Percentiles rank a stretch among this genome's conserved stretches.
These are phyloP conservation scores for Wickerhamomyces bovis DNA, from an alignment of 805 yeast species.

Conservation along the genomic window DNA sequence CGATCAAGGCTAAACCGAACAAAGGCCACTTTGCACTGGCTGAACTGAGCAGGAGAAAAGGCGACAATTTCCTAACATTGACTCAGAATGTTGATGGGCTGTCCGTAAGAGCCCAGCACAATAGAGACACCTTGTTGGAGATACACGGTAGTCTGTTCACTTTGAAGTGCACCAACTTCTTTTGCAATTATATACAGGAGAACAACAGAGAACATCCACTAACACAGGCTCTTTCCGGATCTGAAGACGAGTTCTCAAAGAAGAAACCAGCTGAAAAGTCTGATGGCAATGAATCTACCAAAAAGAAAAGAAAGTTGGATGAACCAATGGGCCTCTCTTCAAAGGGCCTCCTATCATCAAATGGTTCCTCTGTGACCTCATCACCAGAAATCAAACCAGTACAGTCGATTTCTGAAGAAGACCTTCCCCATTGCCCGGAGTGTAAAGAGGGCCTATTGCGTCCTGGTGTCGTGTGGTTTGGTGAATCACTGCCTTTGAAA, in stretches of 20 bases:
- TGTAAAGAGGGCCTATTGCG: slow-evolving; percentile 64
- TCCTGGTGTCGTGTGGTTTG: slow-evolving; percentile 94
- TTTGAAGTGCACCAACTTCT: slow-evolving; percentile 68
- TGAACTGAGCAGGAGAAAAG: slow-evolving; percentile 41
- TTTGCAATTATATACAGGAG: slow-evolving; percentile 57
- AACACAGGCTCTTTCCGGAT: slow-evolving; percentile 42
- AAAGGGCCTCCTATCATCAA: slow-evolving; percentile 4
- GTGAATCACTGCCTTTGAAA: slow-evolving; percentile 72
- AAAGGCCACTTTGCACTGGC: slow-evolving; percentile 68
- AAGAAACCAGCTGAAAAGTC: slow-evolving; percentile 9
- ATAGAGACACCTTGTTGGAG: slow-evolving; percentile 46
- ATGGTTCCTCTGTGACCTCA: slow-evolving; percentile 11
- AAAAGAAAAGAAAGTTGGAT: slow-evolving; percentile 9
- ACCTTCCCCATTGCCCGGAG: slow-evolving; percentile 71
- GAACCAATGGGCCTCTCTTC: slow-evolving; percentile 8
- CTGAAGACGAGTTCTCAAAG: slow-evolving; percentile 31
- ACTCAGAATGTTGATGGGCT: slow-evolving; percentile 85
- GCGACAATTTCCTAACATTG: slow-evolving; percentile 50
- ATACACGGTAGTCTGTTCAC: slow-evolving; percentile 77
- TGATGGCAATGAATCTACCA: slow-evolving; percentile 2
- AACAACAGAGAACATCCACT: slow-evolving; percentile 52
- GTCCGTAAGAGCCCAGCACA: slow-evolving; percentile 59
- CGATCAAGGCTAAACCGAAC: slow-evolving; percentile 67
- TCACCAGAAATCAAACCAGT: slow-evolving; percentile 45
- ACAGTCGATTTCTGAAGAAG: slow-evolving; percentile 39